Percentiles rank a stretch among this genome's conserved stretches.
phyloP scores from a whole-genome alignment of 805 yeast species.

The Starmera pachycereana region DNA sequence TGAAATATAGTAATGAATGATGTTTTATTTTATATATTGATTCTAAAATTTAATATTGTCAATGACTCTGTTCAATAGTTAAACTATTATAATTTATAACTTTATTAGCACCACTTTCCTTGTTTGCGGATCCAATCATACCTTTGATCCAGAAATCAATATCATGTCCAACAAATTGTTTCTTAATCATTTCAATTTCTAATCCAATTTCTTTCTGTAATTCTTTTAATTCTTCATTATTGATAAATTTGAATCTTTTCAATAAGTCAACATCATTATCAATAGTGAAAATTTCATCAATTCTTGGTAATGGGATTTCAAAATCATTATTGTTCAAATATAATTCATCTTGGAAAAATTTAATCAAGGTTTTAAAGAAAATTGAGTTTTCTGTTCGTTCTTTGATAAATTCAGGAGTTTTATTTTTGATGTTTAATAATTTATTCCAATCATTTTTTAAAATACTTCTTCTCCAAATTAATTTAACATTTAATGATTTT shows the following conservation, averaged over 20 bases:
- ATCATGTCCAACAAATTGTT: slow-evolving; percentile 6
- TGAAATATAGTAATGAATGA: background rate
- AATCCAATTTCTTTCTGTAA: slow-evolving; percentile 13
- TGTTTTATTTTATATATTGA: background rate
- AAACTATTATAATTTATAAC: slow-evolving; percentile 28
- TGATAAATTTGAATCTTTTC: slow-evolving; percentile 14
- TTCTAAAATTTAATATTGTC: slow-evolving; percentile 1
- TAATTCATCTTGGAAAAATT: slow-evolving; percentile 24
- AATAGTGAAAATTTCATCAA: slow-evolving; percentile 5
- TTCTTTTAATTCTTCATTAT: slow-evolving; percentile 13
- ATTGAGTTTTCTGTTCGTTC: slow-evolving; percentile 30
- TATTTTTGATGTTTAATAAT: slow-evolving; percentile 24
- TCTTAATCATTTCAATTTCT: slow-evolving; percentile 14
- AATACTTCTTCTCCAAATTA: slow-evolving; percentile 54
- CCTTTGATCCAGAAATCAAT: slow-evolving; percentile 22
- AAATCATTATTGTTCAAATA: slow-evolving; percentile 15
- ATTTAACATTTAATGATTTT: slow-evolving; percentile 24
- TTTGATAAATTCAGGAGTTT: slow-evolving; percentile 32
- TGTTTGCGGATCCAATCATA: slow-evolving; percentile 27
- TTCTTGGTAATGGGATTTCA: slow-evolving; percentile 21
- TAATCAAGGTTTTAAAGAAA: slow-evolving; percentile 34
- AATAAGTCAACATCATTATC: slow-evolving; percentile 12
- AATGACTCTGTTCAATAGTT: slow-evolving; percentile 16
- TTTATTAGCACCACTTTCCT: slow-evolving; percentile 22
- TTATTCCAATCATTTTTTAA: slow-evolving; percentile 41